Percentiles rank a stretch among this genome's conserved stretches.
These are phyloP conservation scores for Lathyrus oleraceus DNA, from an alignment of 306 rosid genomes.

Conservation along the genomic window DNA sequence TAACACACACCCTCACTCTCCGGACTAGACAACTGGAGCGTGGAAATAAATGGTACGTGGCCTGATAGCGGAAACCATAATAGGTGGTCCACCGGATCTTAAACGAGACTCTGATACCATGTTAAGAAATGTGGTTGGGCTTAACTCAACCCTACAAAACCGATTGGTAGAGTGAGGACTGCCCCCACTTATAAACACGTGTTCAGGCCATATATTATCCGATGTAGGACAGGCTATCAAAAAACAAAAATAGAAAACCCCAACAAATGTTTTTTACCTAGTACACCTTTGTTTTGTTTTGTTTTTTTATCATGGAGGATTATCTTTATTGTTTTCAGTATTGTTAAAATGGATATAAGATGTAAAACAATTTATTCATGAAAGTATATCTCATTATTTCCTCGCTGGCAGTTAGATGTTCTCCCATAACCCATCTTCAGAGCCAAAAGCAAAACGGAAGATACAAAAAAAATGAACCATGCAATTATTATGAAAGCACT, in stretches of 20 bases:
- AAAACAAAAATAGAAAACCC: not conserved
- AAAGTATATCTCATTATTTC: not conserved
- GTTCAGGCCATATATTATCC: too few relatives aligned
- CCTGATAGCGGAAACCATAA: too few relatives aligned
- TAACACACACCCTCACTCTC: too few relatives aligned
- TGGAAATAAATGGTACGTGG: too few relatives aligned
- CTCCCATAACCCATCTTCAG: not conserved
- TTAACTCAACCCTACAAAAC: too few relatives aligned
- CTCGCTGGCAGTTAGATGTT: not conserved
- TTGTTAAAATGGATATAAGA: not conserved
- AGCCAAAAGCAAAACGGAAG: not conserved
- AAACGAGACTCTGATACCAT: too few relatives aligned
- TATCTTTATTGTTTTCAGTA: not conserved
- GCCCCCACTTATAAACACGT: too few relatives aligned
- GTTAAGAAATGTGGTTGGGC: too few relatives aligned
- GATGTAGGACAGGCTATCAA: too few relatives aligned
- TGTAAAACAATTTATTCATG: not conserved
- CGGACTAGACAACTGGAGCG: too few relatives aligned
- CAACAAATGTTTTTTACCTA: not conserved
- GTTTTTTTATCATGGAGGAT: not conserved
- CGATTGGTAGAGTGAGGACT: too few relatives aligned
- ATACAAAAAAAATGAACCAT: slow-evolving; percentile 3
- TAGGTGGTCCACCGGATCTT: too few relatives aligned
- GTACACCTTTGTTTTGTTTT: not conserved
- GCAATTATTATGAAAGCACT: not conserved